Evolutionary conservation across 257 asterid species (phyloP).

Genomic region (Plectranthus barbatus): DNA sequence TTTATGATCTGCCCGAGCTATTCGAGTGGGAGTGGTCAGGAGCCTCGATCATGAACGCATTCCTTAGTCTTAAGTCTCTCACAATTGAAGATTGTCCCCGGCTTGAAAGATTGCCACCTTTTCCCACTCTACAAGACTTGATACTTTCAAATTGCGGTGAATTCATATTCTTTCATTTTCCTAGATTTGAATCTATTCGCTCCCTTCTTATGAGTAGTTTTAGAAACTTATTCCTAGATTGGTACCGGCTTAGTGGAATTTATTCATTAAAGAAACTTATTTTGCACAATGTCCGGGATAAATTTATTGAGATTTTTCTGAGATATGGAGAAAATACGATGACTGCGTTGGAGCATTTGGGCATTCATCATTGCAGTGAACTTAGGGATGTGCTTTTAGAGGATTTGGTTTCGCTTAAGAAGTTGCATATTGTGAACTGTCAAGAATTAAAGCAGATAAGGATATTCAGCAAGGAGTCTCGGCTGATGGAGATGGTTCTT

Average conservation of each 20-base stretch:
- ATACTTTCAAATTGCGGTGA: neutral
- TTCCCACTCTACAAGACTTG: neutral
- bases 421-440: conserved; percentile 9
- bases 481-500: neutral
- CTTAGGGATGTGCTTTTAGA: neutral
- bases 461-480: too few relatives aligned
- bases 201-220: conserved; percentile 1
- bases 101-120: conserved; percentile 5
- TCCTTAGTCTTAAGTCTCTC: too few relatives aligned
- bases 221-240: too few relatives aligned
- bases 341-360: neutral
- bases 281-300: neutral
- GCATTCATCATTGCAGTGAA: conserved; percentile 1
- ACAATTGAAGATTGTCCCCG: conserved; percentile 4
- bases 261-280: neutral
- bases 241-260: too few relatives aligned
- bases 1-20: conserved; percentile 16
- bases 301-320: too few relatives aligned
- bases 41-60: too few relatives aligned
- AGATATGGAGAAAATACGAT: neutral
- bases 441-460: neutral
- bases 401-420: neutral
- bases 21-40: too few relatives aligned
- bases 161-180: neutral
- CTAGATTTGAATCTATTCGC: neutral